Evolutionary conservation across 2,329 filamentous ascomycete species (phyloP).

Genomic region (Xylariaceae sp.): DNA sequence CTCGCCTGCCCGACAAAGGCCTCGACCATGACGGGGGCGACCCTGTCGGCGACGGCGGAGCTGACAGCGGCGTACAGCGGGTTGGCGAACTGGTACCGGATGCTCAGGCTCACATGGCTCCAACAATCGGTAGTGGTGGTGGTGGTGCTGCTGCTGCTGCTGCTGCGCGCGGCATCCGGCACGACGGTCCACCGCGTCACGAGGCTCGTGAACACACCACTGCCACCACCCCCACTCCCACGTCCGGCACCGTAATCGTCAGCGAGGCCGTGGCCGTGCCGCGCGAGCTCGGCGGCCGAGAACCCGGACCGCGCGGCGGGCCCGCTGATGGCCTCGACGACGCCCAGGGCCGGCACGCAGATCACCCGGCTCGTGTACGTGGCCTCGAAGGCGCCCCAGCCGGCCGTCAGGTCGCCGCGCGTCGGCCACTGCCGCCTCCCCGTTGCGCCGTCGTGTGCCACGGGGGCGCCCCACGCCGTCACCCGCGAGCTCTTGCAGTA

Average conservation of each 20-base stretch:
- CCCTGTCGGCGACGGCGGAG: constrained; percentile 77
- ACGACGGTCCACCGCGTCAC: constrained; percentile 70
- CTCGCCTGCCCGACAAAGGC: constrained; percentile 85
- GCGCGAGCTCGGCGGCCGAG: constrained; percentile 39
- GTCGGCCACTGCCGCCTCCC: constrained; percentile 68
- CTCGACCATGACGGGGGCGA: constrained; percentile 86
- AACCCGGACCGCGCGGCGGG: constrained; percentile 50
- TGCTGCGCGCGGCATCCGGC: too few relatives aligned
- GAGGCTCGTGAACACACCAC: constrained; percentile 66
- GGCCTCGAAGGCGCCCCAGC: constrained; percentile 83
- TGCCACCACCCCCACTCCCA: constrained; percentile 23
- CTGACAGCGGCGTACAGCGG: constrained; percentile 86
- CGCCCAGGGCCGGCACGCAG: constrained; percentile 67
- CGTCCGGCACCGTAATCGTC: constrained; percentile 20
- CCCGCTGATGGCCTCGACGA: constrained; percentile 79
- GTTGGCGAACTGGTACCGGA: constrained; percentile 85
- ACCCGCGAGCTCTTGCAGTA: constrained; percentile 82
- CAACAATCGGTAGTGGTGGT: constrained; percentile 43
- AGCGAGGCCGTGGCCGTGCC: too few relatives aligned
- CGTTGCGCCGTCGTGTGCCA: too few relatives aligned
- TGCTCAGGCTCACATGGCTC: constrained; percentile 75
- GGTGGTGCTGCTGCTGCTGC: constrained; percentile 34
- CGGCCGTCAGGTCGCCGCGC: constrained; percentile 77
- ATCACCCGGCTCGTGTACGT: constrained; percentile 78
- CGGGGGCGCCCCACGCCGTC: constrained; percentile 59